phyloP scores from a whole-genome alignment of 2,329 filamentous ascomycete species.

The Xylariaceae sp. region DNA sequence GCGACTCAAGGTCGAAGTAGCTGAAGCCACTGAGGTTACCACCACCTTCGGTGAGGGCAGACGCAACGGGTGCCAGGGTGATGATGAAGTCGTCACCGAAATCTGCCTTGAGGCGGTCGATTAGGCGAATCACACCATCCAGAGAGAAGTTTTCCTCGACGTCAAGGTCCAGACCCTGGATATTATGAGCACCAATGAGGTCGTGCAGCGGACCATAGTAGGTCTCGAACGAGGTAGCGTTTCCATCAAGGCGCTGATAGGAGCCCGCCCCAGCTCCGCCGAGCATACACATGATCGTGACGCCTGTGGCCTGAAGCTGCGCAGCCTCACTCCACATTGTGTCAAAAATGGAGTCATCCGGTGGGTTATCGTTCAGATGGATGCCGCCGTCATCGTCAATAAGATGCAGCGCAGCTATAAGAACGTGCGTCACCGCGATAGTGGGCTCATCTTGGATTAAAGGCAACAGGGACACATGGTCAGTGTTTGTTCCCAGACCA shows the following conservation, averaged over 20 bases:
- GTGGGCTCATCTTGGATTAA: constrained; percentile 43
- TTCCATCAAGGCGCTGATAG: constrained; percentile 56
- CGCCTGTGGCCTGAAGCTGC: constrained; percentile 65
- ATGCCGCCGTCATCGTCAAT: constrained; percentile 63
- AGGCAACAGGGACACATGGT: constrained; percentile 50
- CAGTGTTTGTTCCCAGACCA: constrained; percentile 41
- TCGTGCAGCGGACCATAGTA: constrained; percentile 64
- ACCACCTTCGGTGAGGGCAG: constrained; percentile 55
- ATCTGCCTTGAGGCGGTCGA: constrained; percentile 63
- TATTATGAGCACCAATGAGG: constrained; percentile 55
- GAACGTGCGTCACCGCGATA: constrained; percentile 68
- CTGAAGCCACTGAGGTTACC: constrained; percentile 75
- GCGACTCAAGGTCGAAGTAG: constrained; percentile 69
- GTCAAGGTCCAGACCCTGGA: constrained; percentile 73
- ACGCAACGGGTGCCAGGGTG: constrained; percentile 76
- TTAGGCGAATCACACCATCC: constrained; percentile 59
- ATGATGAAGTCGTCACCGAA: constrained; percentile 70
- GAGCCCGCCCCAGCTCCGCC: constrained; percentile 47
- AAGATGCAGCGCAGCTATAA: constrained; percentile 81
- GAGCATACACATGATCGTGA: constrained; percentile 68
- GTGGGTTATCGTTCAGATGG: constrained; percentile 75
- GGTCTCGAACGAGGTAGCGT: constrained; percentile 59
- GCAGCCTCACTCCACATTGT: constrained; percentile 76
- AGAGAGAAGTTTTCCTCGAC: constrained; percentile 75
- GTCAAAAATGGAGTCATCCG: constrained; percentile 61